phyloP scores from a whole-genome alignment of 768 basidiomycete genomes.

The Gautieria morchelliformis region DNA sequence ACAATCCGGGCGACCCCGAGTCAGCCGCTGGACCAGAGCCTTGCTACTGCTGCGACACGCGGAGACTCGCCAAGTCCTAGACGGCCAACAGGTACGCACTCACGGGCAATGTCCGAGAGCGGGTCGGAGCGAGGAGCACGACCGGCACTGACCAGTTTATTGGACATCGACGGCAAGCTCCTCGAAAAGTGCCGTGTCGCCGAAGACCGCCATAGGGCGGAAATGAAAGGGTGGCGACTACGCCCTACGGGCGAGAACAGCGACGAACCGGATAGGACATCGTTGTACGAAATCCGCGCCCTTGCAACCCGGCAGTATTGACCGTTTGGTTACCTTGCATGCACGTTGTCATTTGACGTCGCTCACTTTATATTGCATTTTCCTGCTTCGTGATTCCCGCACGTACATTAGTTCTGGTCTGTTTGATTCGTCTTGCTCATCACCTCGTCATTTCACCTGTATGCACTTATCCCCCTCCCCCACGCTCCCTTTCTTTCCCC shows the following conservation, averaged over 20 bases:
- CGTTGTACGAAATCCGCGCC: conserved; percentile 74
- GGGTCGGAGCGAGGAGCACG: conserved; percentile 74
- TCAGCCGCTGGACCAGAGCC: not conserved
- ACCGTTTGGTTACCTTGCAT: conserved; percentile 14
- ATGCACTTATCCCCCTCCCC: conserved; percentile 2
- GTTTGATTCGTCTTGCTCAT: conserved; percentile 2
- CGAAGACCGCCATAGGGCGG: conserved; percentile 71
- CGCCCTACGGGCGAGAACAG: conserved; percentile 14
- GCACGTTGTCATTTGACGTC: not conserved
- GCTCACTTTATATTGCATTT: not conserved
- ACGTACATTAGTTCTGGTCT: conserved; percentile 3
- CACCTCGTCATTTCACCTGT: not conserved
- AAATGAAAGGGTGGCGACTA: conserved; percentile 74
- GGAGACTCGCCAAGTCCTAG: conserved; percentile 48
- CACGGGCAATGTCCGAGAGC: conserved; percentile 62
- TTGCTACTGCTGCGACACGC: conserved; percentile 17
- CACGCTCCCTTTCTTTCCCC: not conserved
- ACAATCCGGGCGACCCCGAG: conserved; percentile 68
- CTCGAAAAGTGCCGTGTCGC: conserved; percentile 62
- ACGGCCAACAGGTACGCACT: conserved; percentile 29
- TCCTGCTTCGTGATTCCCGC: not conserved
- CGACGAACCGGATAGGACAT: conserved; percentile 46
- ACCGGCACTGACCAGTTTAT: conserved; percentile 53
- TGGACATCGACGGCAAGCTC: conserved; percentile 69
- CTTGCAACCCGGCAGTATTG: conserved; percentile 79